A percentile compares a stretch with the other conserved stretches of the same genome.
Conservation (phyloP, 2,329 filamentous ascomycete species). For the Alternaria ventricosa region DNA sequence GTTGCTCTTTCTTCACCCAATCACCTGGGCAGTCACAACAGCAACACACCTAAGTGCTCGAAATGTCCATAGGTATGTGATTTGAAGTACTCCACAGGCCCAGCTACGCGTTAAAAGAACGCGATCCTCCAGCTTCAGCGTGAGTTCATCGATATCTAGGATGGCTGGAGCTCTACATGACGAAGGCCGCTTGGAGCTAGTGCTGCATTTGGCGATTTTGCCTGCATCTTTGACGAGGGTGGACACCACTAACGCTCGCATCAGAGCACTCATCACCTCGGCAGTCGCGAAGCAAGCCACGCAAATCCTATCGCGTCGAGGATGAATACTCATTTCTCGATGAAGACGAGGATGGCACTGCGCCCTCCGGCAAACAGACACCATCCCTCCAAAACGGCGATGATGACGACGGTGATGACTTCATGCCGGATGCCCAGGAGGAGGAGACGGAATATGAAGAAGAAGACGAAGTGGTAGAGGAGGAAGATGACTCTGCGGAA, state of each 20-base stretch:
- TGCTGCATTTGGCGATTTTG: constrained; percentile 3
- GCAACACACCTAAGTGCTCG: not conserved
- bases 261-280: constrained; percentile 24
- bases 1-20: constrained; percentile 10
- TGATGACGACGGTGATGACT: constrained; percentile 34
- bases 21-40: not conserved
- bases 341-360: constrained; percentile 25
- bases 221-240: not conserved
- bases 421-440: constrained; percentile 33
- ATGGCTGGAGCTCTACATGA: not conserved
- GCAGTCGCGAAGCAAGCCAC: constrained; percentile 28
- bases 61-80: constrained; percentile 22
- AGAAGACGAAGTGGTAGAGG: constrained; percentile 32
- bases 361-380: constrained; percentile 13
- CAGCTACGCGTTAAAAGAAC: not conserved
- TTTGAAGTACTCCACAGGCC: not conserved
- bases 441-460: constrained; percentile 45
- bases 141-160: not conserved
- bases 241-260: constrained; percentile 2
- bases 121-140: not conserved
- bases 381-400: constrained; percentile 14
- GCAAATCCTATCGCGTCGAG: constrained; percentile 27
- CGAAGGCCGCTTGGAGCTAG: not conserved
- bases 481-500: constrained; percentile 16
- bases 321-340: constrained; percentile 33